Conservation (phyloP, 148 eudicot genomes). For the Heliosperma pusillum region DNA sequence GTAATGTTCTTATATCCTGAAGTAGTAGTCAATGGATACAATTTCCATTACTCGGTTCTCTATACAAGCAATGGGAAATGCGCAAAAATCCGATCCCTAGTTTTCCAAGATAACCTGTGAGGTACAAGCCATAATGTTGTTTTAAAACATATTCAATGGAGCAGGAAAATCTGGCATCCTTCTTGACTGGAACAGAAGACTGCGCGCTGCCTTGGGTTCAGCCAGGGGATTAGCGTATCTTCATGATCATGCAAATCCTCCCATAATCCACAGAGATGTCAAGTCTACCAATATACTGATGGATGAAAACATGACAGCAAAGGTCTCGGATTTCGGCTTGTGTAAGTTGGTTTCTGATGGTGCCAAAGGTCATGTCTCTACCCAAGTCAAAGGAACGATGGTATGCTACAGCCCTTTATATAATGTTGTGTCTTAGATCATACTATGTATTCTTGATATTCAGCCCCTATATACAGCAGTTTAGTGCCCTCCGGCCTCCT, state of each 20-base stretch:
- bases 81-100: neutral
- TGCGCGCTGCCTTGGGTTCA: constrained; percentile 79
- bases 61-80: neutral
- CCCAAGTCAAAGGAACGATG: constrained; percentile 96
- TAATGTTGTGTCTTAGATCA: neutral
- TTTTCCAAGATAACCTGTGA: neutral
- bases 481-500: too few species aligned
- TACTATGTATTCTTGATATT: too few species aligned
- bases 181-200: constrained; percentile 87
- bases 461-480: too few species aligned
- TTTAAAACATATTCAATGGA: neutral
- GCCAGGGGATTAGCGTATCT: constrained; percentile 90
- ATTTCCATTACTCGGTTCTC: neutral
- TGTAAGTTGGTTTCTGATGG: constrained; percentile 76
- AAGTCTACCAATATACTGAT: constrained; percentile 83
- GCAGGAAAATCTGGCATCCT: constrained; percentile 76
- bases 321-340: constrained; percentile 91
- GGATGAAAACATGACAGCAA: constrained; percentile 79
- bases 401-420: constrained; percentile 33
- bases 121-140: neutral
- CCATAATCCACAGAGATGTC: constrained; percentile 91
- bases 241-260: constrained; percentile 89
- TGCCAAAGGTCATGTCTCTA: constrained; percentile 73
- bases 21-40: neutral
- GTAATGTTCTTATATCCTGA: neutral